Percentiles rank a stretch among this genome's conserved stretches.
phyloP scores from a whole-genome alignment of 139 green algal species.

The Closterium sp. region DNA sequence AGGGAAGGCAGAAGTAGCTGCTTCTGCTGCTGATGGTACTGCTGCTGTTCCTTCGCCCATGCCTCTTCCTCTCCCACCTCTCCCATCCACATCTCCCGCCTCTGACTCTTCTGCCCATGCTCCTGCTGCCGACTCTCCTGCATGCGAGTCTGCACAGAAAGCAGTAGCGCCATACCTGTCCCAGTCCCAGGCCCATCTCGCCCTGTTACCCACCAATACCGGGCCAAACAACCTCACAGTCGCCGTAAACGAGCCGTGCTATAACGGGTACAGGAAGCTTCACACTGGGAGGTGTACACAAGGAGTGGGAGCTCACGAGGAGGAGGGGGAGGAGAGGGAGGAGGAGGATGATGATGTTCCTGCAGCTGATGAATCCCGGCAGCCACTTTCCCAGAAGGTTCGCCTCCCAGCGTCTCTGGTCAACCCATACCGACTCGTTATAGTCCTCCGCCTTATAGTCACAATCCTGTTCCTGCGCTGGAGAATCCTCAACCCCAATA shows the following conservation, averaged over 20 bases:
- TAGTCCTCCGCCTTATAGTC: conserved; percentile 22
- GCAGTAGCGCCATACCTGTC: too few relatives aligned
- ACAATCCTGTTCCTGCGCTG: conserved; percentile 22
- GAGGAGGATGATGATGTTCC: neutral
- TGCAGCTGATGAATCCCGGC: conserved; percentile 5
- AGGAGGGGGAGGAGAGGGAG: neutral
- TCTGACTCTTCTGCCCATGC: neutral
- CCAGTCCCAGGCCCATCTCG: neutral
- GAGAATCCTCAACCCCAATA: conserved; percentile 30
- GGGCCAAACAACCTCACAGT: neutral
- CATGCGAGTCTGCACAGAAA: too few relatives aligned
- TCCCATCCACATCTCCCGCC: neutral
- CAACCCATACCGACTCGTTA: conserved; percentile 29
- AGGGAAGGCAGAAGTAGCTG: neutral
- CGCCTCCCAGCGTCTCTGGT: conserved; percentile 10
- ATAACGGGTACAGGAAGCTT: neutral
- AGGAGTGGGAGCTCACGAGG: neutral
- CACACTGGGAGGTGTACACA: neutral
- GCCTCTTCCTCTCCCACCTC: neutral
- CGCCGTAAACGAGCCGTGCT: neutral
- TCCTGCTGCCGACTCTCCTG: too few relatives aligned
- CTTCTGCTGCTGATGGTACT: neutral
- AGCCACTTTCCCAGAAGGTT: conserved; percentile 22
- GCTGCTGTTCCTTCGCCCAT: neutral
- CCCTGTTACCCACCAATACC: neutral